These are phyloP conservation scores for Neurospora sp. DNA, from an alignment of 495 filamentous ascomycete species.

Conservation along the genomic window DNA sequence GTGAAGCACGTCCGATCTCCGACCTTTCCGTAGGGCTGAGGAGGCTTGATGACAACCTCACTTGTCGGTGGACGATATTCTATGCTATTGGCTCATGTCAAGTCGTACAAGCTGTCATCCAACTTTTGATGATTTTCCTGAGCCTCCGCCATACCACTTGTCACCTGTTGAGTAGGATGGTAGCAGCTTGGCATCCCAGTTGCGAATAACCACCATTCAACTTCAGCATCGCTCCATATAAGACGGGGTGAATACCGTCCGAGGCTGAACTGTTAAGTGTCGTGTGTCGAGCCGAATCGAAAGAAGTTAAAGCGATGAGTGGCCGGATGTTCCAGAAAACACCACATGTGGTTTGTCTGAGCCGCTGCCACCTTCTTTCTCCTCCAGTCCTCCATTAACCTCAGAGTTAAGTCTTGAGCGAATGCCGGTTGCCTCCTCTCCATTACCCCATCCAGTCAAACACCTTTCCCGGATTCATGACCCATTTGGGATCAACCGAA, in stretches of 20 bases:
- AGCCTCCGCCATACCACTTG: not conserved
- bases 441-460: conserved; percentile 12
- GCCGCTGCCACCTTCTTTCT: not conserved
- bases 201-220: not conserved
- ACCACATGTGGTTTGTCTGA: not conserved
- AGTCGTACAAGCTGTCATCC: not conserved
- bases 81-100: not conserved
- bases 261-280: not conserved
- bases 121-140: not conserved
- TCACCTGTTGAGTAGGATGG: not conserved
- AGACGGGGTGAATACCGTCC: not conserved
- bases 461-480: conserved; percentile 30
- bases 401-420: not conserved
- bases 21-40: not conserved
- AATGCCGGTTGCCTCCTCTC: not conserved
- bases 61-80: not conserved
- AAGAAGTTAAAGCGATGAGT: not conserved
- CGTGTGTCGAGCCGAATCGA: not conserved
- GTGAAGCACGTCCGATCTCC: not conserved
- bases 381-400: not conserved
- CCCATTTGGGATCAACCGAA: conserved; percentile 21
- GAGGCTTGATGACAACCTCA: not conserved
- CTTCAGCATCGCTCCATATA: not conserved
- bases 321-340: not conserved
- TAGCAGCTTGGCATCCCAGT: not conserved